Evolutionary conservation across 148 eudicot genomes (phyloP), one percentile per base, ranked within the genome.

Genomic region (Rhododendron ferrugineum): DNA sequence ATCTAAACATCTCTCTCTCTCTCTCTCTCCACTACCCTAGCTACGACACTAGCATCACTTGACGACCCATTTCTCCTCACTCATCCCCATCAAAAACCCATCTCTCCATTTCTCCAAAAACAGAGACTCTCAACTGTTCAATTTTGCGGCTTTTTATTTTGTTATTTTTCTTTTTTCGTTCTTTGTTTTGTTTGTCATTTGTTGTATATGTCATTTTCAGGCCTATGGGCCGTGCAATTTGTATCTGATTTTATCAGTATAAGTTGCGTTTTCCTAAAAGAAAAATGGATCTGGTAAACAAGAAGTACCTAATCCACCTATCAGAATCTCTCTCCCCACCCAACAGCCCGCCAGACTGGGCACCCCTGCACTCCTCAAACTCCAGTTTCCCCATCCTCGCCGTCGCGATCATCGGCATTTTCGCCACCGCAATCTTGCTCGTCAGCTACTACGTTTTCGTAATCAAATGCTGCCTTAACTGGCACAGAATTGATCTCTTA

Each of bases 361-460:
- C 85, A 9, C 81, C 85, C 49, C 5, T 80, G 26, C 91, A 89
- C 40, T 62, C 90, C 13, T 78, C 92, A 14, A 89, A 87, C 78
- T 79, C 86, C 9, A 88, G 93, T 78, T 92, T 94, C 82, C 98
- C 98, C 0, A 94, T 96, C 26, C 91, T 96, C 0, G 96, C 93
- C 11, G 87, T 96, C 6, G 98, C 98, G 54, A 88, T 93, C 3
- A 91, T 96, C 6, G 96, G 96, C 70, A 94, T 96, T 16, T 77
- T 94, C 26, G 92, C 94, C 64, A 94, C 95, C 2, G 98, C 91
- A 42, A 87, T 96, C 86, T 83, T 94, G 64, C 90, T 96, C 1
- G 81, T 96, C 15, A 85, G 89, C 82, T 94, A 94, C 93, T 96
- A 94, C 90, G 84, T 94, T 16, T 94, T 94, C 47, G 98, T 96